Conservation (phyloP, 495 filamentous ascomycete species). For the Penicillium robsamsonii region DNA sequence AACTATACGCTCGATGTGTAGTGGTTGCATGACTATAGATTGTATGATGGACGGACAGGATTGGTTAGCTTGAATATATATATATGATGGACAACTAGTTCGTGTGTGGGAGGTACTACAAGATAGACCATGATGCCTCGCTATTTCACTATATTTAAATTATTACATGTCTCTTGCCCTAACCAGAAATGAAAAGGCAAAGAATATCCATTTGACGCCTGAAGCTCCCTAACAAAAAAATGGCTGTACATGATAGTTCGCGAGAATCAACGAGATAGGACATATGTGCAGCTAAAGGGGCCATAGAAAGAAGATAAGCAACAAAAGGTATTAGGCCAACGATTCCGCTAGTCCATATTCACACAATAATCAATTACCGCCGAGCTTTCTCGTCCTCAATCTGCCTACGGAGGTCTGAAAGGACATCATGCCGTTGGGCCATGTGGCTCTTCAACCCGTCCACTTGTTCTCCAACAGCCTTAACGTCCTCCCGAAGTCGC, state of each 20-base stretch:
- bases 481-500: constrained; percentile 44
- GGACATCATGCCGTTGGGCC: constrained; percentile 39
- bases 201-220: constrained; percentile 35
- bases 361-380: constrained; percentile 25
- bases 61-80: no score
- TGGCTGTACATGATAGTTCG: constrained; percentile 35
- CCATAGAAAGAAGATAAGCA: constrained; percentile 5
- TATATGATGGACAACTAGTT: no score
- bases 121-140: background rate
- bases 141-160: background rate
- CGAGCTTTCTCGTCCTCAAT: constrained; percentile 47
- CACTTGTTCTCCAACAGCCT: constrained; percentile 51
- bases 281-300: constrained; percentile 19
- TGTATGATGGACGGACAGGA: no score
- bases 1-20: no score
- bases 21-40: no score
- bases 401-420: constrained; percentile 45
- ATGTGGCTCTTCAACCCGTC: constrained; percentile 53
- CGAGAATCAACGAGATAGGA: constrained; percentile 13
- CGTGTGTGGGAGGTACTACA: background rate
- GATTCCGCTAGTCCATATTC: background rate
- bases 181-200: constrained; percentile 7
- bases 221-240: constrained; percentile 34
- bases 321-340: constrained; percentile 2
- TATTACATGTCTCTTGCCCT: background rate